phyloP scores from a whole-genome alignment of 1,284 basidiomycete genomes.

The Microbotryum intermedium region DNA sequence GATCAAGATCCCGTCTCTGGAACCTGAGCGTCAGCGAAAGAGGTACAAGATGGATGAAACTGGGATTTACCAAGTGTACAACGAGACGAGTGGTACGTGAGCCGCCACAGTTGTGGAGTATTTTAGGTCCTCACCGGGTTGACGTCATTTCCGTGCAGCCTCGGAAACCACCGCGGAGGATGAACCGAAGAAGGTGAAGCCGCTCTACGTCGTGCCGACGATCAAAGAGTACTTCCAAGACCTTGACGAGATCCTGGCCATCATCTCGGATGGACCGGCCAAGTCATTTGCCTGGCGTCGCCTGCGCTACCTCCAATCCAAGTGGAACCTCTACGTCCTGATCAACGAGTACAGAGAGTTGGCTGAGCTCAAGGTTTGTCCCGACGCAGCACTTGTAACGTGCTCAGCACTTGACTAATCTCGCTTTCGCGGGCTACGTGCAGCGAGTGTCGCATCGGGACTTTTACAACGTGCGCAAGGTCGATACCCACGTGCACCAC shows the following conservation, averaged over 20 bases:
- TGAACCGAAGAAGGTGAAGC: slow-evolving; percentile 38
- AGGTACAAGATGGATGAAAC: slow-evolving; percentile 68
- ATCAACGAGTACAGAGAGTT: slow-evolving; percentile 92
- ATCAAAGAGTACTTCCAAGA: slow-evolving; percentile 93
- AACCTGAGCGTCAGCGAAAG: slow-evolving; percentile 41
- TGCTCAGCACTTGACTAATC: not conserved
- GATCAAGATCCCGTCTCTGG: slow-evolving; percentile 59
- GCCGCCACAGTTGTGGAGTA: too few relatives aligned
- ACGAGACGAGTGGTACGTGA: slow-evolving; percentile 22
- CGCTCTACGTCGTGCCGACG: slow-evolving; percentile 69
- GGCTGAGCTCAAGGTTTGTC: slow-evolving; percentile 79
- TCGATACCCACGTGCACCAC: slow-evolving; percentile 98
- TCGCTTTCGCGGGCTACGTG: not conserved
- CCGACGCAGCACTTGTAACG: not conserved
- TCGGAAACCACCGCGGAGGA: not conserved
- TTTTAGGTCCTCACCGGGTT: too few relatives aligned
- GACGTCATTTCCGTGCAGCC: not conserved
- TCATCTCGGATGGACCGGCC: slow-evolving; percentile 60
- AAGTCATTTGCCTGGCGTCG: slow-evolving; percentile 93
- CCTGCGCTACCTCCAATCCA: slow-evolving; percentile 86
- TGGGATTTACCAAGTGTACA: slow-evolving; percentile 78
- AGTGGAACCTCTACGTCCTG: slow-evolving; percentile 88
- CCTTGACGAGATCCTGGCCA: slow-evolving; percentile 61
- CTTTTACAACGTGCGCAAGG: slow-evolving; percentile 97
- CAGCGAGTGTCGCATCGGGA: slow-evolving; percentile 72